These are phyloP conservation scores for Suhomyces pyralidae DNA, from an alignment of 805 yeast genomes.

Conservation along the genomic window DNA sequence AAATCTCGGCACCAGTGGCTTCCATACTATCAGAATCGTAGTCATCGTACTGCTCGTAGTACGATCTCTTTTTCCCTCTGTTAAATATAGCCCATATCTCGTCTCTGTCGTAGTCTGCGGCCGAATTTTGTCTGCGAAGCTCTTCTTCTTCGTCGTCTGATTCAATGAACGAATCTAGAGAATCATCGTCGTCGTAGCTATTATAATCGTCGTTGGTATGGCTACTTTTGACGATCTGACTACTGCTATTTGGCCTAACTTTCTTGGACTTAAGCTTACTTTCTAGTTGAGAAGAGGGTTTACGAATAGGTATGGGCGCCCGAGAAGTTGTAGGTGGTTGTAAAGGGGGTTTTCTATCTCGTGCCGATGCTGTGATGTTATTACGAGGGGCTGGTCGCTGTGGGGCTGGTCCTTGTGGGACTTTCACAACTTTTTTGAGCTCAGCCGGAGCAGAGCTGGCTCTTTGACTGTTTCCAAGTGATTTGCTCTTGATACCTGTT, in stretches of 20 bases:
- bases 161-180: conserved; percentile 56
- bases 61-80: conserved; percentile 53
- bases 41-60: conserved; percentile 44
- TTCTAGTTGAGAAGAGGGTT: conserved; percentile 55
- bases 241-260: conserved; percentile 15
- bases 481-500: not conserved
- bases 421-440: not conserved
- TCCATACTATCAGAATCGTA: conserved; percentile 77
- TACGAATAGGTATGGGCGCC: conserved; percentile 46
- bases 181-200: conserved; percentile 32
- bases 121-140: conserved; percentile 15
- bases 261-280: conserved; percentile 37
- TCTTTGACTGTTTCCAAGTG: not conserved
- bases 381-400: not conserved
- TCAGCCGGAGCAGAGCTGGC: conserved; percentile 1
- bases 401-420: not conserved
- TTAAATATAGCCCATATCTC: conserved; percentile 89
- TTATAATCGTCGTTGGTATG: conserved; percentile 11
- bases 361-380: not conserved
- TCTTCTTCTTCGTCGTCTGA: conserved; percentile 30
- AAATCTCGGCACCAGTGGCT: conserved; percentile 85
- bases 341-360: not conserved
- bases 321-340: conserved; percentile 2
- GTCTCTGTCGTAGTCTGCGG: conserved; percentile 66
- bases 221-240: not conserved